These are phyloP conservation scores for Trichoderma sp. DNA, from an alignment of 2,329 filamentous ascomycete genomes.

Conservation along the genomic window DNA sequence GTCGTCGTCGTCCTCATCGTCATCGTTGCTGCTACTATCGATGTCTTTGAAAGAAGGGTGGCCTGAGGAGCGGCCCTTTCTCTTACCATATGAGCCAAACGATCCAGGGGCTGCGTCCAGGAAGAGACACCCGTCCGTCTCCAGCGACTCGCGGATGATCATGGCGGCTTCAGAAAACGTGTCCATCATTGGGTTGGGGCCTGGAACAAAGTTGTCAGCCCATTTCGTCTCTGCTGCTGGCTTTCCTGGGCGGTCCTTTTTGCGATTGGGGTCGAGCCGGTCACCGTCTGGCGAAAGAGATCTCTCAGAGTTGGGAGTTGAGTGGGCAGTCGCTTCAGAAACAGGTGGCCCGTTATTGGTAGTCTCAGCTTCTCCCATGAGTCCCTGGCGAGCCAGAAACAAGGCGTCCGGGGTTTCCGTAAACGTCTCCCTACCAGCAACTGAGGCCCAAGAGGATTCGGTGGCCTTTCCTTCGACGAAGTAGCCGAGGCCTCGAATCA, in stretches of 20 bases:
- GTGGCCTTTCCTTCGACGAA: constrained; percentile 31
- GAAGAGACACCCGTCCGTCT: constrained; percentile 41
- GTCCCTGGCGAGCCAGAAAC: constrained; percentile 4
- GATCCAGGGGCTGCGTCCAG: constrained; percentile 38
- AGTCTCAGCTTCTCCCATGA: neutral
- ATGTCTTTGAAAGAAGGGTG: neutral
- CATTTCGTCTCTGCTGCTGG: constrained; percentile 15
- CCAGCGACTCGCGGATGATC: constrained; percentile 45
- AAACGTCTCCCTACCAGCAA: constrained; percentile 10
- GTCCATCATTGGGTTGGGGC: constrained; percentile 17
- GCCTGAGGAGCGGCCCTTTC: neutral
- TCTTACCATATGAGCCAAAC: constrained; percentile 18
- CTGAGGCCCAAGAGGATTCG: constrained; percentile 10
- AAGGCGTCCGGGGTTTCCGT: constrained; percentile 7
- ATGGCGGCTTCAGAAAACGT: constrained; percentile 40
- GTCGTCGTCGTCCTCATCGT: neutral
- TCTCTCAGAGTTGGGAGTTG: neutral
- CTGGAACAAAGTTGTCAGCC: constrained; percentile 12
- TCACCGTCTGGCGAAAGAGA: constrained; percentile 1
- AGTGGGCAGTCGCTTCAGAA: neutral
- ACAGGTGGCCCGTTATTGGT: neutral
- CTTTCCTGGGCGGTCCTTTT: neutral
- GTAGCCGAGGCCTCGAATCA: constrained; percentile 37
- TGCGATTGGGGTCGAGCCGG: neutral
- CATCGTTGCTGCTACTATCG: neutral